phyloP scores from a whole-genome alignment of 768 basidiomycete species.

The Mrakia frigida region DNA sequence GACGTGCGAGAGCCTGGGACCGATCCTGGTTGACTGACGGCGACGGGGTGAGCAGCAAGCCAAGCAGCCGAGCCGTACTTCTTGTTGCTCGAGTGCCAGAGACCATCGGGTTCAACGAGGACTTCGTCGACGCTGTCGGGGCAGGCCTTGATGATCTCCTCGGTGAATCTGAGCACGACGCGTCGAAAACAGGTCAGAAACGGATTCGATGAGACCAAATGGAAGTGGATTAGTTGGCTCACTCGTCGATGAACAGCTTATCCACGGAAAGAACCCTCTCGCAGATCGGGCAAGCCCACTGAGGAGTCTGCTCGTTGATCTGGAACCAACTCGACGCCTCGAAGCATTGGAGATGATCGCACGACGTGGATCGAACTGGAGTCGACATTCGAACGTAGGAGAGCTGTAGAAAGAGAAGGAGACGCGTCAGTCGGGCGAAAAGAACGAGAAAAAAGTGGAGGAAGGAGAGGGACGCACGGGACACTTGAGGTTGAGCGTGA shows the following conservation, averaged over 20 bases:
- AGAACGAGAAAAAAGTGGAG: background rate
- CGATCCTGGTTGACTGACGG: background rate
- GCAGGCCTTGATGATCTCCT: constrained; percentile 70
- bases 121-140: constrained; percentile 83
- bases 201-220: background rate
- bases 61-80: constrained; percentile 71
- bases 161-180: constrained; percentile 66
- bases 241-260: constrained; percentile 91
- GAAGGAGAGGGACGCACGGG: constrained; percentile 58
- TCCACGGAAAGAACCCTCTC: constrained; percentile 68
- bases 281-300: constrained; percentile 92
- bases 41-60: constrained; percentile 45
- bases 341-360: constrained; percentile 90
- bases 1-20: constrained; percentile 12
- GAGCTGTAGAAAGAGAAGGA: constrained; percentile 49
- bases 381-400: constrained; percentile 77
- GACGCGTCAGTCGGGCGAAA: background rate
- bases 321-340: constrained; percentile 91
- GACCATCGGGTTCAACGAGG: constrained; percentile 84
- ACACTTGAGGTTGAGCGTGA: constrained; percentile 87
- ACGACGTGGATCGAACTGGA: constrained; percentile 79
- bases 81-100: constrained; percentile 91
- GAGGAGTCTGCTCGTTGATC: constrained; percentile 93
- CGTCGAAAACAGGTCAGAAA: constrained; percentile 20
- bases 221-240: constrained; percentile 36